Base-by-base conservation (phyloP, 1,139 yeast genomes). In the Meyerozyma sp. region DNA sequence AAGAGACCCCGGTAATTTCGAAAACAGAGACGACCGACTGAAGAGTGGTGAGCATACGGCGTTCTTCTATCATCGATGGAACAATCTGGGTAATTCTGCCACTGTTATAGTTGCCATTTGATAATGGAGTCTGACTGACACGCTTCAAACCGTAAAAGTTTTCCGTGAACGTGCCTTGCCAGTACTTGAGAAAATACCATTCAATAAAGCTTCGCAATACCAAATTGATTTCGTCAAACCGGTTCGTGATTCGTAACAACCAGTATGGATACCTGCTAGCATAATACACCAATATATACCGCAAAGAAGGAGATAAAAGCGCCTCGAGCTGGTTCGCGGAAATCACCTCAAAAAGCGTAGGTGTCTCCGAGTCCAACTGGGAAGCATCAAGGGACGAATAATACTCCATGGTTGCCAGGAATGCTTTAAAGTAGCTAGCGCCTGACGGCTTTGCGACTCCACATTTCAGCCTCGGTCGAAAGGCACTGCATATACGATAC, bases 151-250 rank as follows among this genome's bases (percentile, higher is more conserved):
- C 98, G 58, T 93, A 91, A 59, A 91, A 93, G 59, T 87, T 87
- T 60, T 91, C 98, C 0, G 96, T 88, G 54, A 93, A 89, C 2
- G 94, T 80, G 0, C 95, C 82, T 55, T 87, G 91, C 89, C 95
- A 87, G 44, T 75, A 73, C 43, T 69, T 75, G 42, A 91, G 61
- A 54, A 84, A 88, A 52, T 78, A 76, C 73, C 82, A 83, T 61
- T 93, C 97, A 1, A 91, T 69, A n/a, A 76, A 51, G 0, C 87
- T 81, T 59, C 93, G 68, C 4, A 84, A 51, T 2, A 78, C 50
- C 9, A 84, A 62, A 53, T 84, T 85, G 30, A 89, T 54, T 64
- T 88, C 96, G 59, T 91, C 97, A 57, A 85, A 90, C 43, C 71
- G 67, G 55, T 86, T 82, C 34, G 88, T 81, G 6, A 85, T 55